Evolutionary conservation across 441 rosid species (phyloP).

Genomic region (Erodium moschatum): DNA sequence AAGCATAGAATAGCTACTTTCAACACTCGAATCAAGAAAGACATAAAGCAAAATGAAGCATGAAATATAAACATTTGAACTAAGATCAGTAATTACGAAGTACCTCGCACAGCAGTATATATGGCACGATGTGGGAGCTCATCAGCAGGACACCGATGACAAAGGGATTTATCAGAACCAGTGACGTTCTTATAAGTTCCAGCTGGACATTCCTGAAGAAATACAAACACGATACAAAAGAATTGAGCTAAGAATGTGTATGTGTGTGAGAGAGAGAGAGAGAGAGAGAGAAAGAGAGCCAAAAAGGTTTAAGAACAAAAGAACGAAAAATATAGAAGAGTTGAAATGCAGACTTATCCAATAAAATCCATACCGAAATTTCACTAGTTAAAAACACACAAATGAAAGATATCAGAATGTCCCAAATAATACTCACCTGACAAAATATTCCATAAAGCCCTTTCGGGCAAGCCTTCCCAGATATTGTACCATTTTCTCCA

Average conservation of each 20-base stretch:
- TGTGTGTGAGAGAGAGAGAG: not conserved
- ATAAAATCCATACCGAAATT: not conserved
- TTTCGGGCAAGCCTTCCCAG: slow-evolving; percentile 86
- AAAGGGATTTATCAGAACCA: slow-evolving; percentile 78
- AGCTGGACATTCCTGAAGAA: slow-evolving; percentile 84
- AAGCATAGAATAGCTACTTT: not conserved
- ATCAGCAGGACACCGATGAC: slow-evolving; percentile 57
- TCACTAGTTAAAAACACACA: not conserved
- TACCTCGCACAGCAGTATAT: slow-evolving; percentile 83
- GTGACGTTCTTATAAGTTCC: slow-evolving; percentile 84
- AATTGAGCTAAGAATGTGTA: not conserved
- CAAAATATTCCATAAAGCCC: slow-evolving; percentile 93
- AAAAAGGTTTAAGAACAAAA: slow-evolving; percentile 3
- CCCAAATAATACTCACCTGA: slow-evolving; percentile 37
- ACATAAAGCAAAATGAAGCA: not conserved
- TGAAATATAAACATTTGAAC: slow-evolving; percentile 4
- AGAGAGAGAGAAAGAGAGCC: not conserved
- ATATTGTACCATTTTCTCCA: slow-evolving; percentile 81
- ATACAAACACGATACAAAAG: slow-evolving; percentile 13
- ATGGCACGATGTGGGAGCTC: slow-evolving; percentile 87
- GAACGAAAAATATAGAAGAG: not conserved
- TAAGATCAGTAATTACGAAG: not conserved
- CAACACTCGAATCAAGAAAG: slow-evolving; percentile 11
- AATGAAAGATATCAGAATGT: slow-evolving; percentile 6
- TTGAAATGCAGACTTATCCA: not conserved